A percentile compares a stretch with the other conserved stretches of the same genome.
These are phyloP conservation scores for Nitzschia sp. DNA, from an alignment of 108 stramenopile species.

Conservation along the genomic window DNA sequence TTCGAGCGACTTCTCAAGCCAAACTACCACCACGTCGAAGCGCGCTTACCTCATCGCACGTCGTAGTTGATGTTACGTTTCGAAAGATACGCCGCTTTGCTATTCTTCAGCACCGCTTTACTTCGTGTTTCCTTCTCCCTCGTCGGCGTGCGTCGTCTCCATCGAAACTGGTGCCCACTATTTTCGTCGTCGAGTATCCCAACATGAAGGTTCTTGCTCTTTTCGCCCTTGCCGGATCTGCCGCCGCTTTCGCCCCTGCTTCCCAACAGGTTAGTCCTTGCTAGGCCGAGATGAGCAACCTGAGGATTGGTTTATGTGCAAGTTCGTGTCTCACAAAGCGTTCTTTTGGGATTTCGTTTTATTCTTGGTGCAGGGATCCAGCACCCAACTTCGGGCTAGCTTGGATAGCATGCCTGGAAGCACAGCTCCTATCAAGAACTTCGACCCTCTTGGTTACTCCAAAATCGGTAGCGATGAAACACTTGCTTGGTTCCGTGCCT, in stretches of 20 bases:
- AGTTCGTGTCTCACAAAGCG: too few relatives aligned
- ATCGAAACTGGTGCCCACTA: not conserved
- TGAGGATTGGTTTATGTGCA: too few relatives aligned
- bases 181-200: conserved; percentile 11
- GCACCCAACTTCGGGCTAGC: conserved; percentile 47
- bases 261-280: conserved; percentile 40
- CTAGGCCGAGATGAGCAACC: too few relatives aligned
- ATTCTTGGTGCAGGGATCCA: conserved; percentile 23
- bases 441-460: conserved; percentile 77
- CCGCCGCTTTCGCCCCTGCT: conserved; percentile 68
- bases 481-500: conserved; percentile 81
- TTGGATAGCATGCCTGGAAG: conserved; percentile 66
- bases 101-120: not conserved
- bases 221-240: conserved; percentile 65
- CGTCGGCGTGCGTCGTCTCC: not conserved
- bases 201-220: conserved; percentile 63
- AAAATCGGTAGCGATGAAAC: conserved; percentile 68
- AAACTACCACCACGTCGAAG: not conserved
- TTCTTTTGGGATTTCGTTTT: not conserved
- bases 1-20: too few relatives aligned
- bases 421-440: conserved; percentile 65
- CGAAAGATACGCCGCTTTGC: conserved; percentile 14
- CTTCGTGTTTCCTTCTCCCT: not conserved
- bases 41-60: not conserved
- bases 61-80: conserved; percentile 12